Evolutionary conservation across 305 asterid genomes (phyloP), one percentile per base, ranked within the genome.

Genomic region (Caryopteris hybrid): DNA sequence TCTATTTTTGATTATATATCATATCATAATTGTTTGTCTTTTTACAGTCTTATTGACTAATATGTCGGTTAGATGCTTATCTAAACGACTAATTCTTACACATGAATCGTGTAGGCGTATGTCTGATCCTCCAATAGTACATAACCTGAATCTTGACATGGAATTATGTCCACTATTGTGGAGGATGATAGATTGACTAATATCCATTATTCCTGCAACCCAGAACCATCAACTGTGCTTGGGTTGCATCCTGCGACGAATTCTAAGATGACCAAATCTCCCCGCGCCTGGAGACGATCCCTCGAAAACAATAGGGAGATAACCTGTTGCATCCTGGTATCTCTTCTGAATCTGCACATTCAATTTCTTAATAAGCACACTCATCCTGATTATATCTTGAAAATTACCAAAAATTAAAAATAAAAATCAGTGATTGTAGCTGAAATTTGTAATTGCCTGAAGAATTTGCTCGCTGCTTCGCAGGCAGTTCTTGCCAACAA

Each of bases 241-340:
- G 34, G 70, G 18, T 10, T 18, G 64, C 7, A 29, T 38, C 6
- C 82, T 79, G 7, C 89, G 86, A 11, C 86, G 95, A 70, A 93
- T 88, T 74, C 93, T 85, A 52, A 93, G 80, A 62, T 93, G 81
- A 27, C 97, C 99, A 31, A 93, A 93, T 72, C 66, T 87, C 9
- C 97, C 98, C 5, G 98, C 98, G 6, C 98, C 98, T 0, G 98
- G 98, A 20, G 98, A 93, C 27, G 98, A 93, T 18, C 96, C 98
- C 76, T 93, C 97, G 46, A 90, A 93, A 27, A 88, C 66, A 59
- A 84, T 75, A 0, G 97, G 97, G 60, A 87, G 51, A 71, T 90
- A 87, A 3, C 97, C 99, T 1, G 99, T 93, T 6, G 96, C 96
- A 10, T 72, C 78, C 72, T 76, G 83, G 76, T 93, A 90, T 65